Evolutionary conservation across 768 basidiomycete genomes (phyloP).

Genomic region (Kwoniella sp.): DNA sequence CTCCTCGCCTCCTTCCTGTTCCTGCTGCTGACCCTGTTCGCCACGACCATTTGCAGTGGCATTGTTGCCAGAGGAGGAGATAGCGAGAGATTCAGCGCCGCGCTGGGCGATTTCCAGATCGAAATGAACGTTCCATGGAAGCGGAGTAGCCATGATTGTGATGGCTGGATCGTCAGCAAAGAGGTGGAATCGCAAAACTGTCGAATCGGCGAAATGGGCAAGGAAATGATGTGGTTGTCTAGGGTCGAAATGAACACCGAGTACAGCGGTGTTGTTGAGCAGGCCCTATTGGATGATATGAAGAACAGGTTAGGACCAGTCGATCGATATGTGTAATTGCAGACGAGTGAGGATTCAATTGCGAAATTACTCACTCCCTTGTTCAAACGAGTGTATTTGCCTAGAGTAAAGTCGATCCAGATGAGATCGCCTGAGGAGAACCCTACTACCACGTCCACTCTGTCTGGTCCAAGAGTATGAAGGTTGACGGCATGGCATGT

Average conservation of each 20-base stretch:
- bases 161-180: slow-evolving; percentile 53
- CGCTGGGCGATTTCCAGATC: slow-evolving; percentile 10
- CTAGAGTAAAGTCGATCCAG: slow-evolving; percentile 73
- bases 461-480: slow-evolving; percentile 73
- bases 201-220: slow-evolving; percentile 43
- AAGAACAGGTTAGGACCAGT: not conserved
- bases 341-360: too few relatives aligned
- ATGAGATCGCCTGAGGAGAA: slow-evolving; percentile 92
- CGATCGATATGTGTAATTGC: not conserved
- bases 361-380: slow-evolving; percentile 53
- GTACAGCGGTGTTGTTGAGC: slow-evolving; percentile 50
- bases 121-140: slow-evolving; percentile 48
- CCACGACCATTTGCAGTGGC: not conserved
- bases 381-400: slow-evolving; percentile 53
- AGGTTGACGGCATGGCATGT: slow-evolving; percentile 89
- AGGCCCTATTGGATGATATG: slow-evolving; percentile 36
- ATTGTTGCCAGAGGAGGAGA: not conserved
- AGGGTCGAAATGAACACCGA: slow-evolving; percentile 45
- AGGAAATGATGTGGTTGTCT: slow-evolving; percentile 46
- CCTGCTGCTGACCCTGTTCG: slow-evolving; percentile 8
- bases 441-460: slow-evolving; percentile 85
- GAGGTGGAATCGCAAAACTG: slow-evolving; percentile 51
- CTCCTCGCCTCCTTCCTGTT: slow-evolving; percentile 20
- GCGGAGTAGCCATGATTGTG: slow-evolving; percentile 23
- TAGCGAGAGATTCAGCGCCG: not conserved